phyloP scores from a whole-genome alignment of 192 early-diverging fungal species.

The Coemansia umbellata region DNA sequence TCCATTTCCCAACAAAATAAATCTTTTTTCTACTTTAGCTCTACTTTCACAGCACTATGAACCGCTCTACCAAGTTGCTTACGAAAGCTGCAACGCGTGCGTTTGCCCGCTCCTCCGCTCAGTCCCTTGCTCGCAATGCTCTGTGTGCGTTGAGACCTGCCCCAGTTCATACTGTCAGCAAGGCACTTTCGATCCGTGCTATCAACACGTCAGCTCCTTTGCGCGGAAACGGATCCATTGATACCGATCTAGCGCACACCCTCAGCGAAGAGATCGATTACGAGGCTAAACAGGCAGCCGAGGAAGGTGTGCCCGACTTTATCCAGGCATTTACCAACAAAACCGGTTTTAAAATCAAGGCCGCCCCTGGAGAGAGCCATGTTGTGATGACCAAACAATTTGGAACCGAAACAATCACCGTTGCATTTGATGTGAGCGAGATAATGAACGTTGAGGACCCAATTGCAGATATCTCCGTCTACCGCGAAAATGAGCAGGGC shows the following conservation, averaged over 20 bases:
- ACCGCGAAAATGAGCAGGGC: slow-evolving; percentile 53
- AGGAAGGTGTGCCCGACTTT: slow-evolving; percentile 61
- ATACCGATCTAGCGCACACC: slow-evolving; percentile 67
- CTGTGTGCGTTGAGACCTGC: neutral
- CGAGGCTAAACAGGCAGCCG: slow-evolving; percentile 60
- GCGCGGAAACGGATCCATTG: slow-evolving; percentile 51
- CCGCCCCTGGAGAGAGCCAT: slow-evolving; percentile 72
- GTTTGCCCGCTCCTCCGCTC: neutral
- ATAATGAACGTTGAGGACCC: slow-evolving; percentile 73
- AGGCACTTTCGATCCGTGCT: slow-evolving; percentile 11
- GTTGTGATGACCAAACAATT: slow-evolving; percentile 78
- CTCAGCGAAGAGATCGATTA: slow-evolving; percentile 72
- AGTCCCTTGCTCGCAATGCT: neutral
- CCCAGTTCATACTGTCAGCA: neutral
- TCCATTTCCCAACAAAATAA: too few species aligned
- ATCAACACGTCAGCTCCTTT: slow-evolving; percentile 27
- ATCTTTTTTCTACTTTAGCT: neutral
- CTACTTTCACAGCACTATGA: slow-evolving; percentile 19
- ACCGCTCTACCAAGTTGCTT: slow-evolving; percentile 17
- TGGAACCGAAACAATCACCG: slow-evolving; percentile 88
- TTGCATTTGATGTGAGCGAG: slow-evolving; percentile 82
- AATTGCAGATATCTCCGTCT: slow-evolving; percentile 56
- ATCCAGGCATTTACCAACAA: slow-evolving; percentile 65
- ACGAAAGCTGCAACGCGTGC: slow-evolving; percentile 6
- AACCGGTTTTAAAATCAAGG: slow-evolving; percentile 72